Evolutionary conservation across 1,284 basidiomycete genomes (phyloP).

Genomic region (Cryptococcus amylolentus): DNA sequence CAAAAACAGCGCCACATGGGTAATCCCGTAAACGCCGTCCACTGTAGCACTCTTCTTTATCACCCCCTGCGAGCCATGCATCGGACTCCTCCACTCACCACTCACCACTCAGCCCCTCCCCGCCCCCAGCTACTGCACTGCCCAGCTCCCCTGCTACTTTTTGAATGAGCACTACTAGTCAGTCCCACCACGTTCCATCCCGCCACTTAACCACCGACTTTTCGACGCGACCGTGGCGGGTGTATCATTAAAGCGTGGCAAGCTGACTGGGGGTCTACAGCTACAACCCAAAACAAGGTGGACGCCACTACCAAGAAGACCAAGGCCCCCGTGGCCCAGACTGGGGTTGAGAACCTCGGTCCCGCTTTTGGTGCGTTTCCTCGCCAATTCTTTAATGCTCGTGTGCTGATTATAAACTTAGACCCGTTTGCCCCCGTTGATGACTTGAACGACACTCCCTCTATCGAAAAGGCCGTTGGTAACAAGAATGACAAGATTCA

Average conservation of each 20-base stretch:
- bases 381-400: neutral
- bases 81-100: neutral
- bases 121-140: neutral
- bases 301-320: conserved; percentile 46
- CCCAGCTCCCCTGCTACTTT: conserved; percentile 3
- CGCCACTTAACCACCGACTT: neutral
- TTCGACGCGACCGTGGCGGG: neutral
- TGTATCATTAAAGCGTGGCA: neutral
- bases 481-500: conserved; percentile 79
- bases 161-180: conserved; percentile 45
- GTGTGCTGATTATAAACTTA: conserved; percentile 39
- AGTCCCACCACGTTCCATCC: neutral
- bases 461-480: conserved; percentile 71
- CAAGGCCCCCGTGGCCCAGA: conserved; percentile 41
- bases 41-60: neutral
- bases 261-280: neutral
- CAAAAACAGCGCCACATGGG: neutral
- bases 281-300: conserved; percentile 42
- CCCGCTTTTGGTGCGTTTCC: conserved; percentile 34
- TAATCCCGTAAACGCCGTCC: neutral
- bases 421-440: conserved; percentile 82
- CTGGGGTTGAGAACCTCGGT: conserved; percentile 42
- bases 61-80: neutral
- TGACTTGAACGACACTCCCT: conserved; percentile 28
- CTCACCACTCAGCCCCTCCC: conserved; percentile 12